phyloP scores from a whole-genome alignment of 768 basidiomycete species.

The Rossbeevera mucosa region DNA sequence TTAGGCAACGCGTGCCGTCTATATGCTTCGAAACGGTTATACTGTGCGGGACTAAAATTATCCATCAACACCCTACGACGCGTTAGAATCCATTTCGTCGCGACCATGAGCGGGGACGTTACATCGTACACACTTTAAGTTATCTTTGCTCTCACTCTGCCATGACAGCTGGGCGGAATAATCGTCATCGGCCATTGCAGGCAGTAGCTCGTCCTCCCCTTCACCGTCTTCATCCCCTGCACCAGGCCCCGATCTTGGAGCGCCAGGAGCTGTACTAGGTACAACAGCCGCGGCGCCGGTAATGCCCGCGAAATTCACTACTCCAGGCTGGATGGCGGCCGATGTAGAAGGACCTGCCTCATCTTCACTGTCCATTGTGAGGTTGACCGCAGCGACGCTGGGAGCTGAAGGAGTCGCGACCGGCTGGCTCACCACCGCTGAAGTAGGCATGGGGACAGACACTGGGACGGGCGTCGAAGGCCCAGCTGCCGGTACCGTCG shows the following conservation, averaged over 20 bases:
- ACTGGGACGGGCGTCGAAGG: conserved; percentile 13
- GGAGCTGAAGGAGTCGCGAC: not conserved
- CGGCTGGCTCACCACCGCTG: conserved; percentile 9
- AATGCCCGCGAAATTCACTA: not conserved
- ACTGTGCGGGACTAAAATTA: conserved; percentile 77
- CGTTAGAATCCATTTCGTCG: not conserved
- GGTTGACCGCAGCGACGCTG: conserved; percentile 2
- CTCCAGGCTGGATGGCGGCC: not conserved
- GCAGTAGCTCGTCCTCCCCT: conserved; percentile 73
- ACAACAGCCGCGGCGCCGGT: not conserved
- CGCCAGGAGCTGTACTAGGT: not conserved
- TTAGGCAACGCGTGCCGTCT: conserved; percentile 79
- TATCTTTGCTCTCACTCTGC: conserved; percentile 86
- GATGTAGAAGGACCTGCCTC: conserved; percentile 18
- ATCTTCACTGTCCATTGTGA: conserved; percentile 16
- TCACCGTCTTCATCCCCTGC: conserved; percentile 51
- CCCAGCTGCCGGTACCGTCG: conserved; percentile 7
- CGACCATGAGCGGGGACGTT: not conserved
- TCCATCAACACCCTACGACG: conserved; percentile 74
- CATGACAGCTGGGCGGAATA: conserved; percentile 79
- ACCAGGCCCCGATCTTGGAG: conserved; percentile 11
- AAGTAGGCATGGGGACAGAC: not conserved
- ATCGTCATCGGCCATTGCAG: conserved; percentile 86
- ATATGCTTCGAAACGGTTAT: conserved; percentile 87
- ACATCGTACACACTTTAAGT: conserved; percentile 56